A percentile compares a stretch with the other conserved stretches of the same genome.
Conservation (phyloP, 2,329 filamentous ascomycete genomes). For the Niveomyces coronatus region DNA sequence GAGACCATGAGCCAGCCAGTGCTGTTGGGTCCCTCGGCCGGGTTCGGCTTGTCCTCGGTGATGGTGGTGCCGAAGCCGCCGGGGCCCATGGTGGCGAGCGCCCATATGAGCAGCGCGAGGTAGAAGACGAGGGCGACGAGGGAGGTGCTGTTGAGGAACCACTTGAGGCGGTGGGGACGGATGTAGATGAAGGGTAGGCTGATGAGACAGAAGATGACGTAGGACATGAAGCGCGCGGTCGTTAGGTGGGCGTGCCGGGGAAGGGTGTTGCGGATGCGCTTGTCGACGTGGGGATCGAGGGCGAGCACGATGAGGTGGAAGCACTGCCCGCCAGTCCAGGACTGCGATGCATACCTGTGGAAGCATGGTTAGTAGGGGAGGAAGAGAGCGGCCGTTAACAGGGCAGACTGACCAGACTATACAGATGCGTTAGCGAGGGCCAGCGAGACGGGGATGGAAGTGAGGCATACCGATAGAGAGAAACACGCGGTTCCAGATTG, state of each 20-base stretch:
- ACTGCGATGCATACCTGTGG: conserved; percentile 31
- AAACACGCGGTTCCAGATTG: conserved; percentile 32
- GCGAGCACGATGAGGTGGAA: conserved; percentile 35
- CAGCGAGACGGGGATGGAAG: conserved; percentile 1
- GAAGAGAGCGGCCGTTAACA: background rate
- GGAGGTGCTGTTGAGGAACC: conserved; percentile 31
- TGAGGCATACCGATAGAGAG: conserved; percentile 29
- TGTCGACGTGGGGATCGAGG: conserved; percentile 32
- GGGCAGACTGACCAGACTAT: conserved; percentile 17
- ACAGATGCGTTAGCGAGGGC: conserved; percentile 8
- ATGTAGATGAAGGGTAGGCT: conserved; percentile 35
- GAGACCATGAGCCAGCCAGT: conserved; percentile 27
- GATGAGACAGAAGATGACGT: conserved; percentile 33
- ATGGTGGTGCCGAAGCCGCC: conserved; percentile 28
- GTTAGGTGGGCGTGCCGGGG: conserved; percentile 32
- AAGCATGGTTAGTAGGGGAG: background rate
- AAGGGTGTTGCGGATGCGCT: conserved; percentile 31
- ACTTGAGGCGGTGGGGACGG: conserved; percentile 31
- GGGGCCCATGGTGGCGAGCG: conserved; percentile 31
- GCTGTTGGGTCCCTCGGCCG: conserved; percentile 20
- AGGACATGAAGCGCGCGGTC: conserved; percentile 31
- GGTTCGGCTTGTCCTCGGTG: conserved; percentile 14
- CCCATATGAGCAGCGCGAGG: conserved; percentile 32
- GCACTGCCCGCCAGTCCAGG: conserved; percentile 36
- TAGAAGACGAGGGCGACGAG: conserved; percentile 30